These are phyloP conservation scores for Globisporangium viniferum DNA, from an alignment of 352 stramenopile species.

Conservation along the genomic window DNA sequence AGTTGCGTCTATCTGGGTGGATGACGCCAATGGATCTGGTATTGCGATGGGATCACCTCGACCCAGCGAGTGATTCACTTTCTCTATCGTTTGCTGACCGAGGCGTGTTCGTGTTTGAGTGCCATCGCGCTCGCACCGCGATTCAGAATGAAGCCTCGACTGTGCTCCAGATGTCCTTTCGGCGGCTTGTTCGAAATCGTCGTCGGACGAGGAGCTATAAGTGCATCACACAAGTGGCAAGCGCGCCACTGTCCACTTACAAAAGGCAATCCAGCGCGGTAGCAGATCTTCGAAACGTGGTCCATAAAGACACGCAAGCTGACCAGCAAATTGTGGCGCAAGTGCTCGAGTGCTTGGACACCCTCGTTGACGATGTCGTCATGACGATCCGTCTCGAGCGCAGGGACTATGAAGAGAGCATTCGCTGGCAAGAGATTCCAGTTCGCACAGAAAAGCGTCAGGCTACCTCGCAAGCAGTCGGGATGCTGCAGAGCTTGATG, in stretches of 20 bases:
- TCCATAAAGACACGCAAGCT: constrained; percentile 13
- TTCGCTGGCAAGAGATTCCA: constrained; percentile 33
- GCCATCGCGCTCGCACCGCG: constrained; percentile 20
- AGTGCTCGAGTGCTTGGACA: constrained; percentile 31
- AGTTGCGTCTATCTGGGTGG: constrained; percentile 19
- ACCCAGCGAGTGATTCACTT: constrained; percentile 18
- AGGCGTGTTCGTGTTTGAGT: constrained; percentile 41
- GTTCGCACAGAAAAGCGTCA: constrained; percentile 39
- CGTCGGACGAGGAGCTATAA: constrained; percentile 11
- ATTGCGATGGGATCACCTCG: constrained; percentile 14
- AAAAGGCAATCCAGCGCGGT: constrained; percentile 9
- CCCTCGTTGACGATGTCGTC: constrained; percentile 33
- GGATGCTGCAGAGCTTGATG: constrained; percentile 12
- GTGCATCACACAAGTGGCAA: background rate
- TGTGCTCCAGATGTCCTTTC: constrained; percentile 36
- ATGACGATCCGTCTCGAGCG: constrained; percentile 15
- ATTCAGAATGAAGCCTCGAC: constrained; percentile 30
- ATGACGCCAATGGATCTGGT: constrained; percentile 33
- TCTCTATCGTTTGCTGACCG: constrained; percentile 34
- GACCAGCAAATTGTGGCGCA: constrained; percentile 27
- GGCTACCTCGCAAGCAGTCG: constrained; percentile 18
- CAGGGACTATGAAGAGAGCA: constrained; percentile 19
- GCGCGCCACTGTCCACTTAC: background rate
- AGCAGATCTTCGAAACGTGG: constrained; percentile 1
- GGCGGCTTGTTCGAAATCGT: constrained; percentile 13